Evolutionary conservation across 2,329 filamentous ascomycete species (phyloP), one percentile per base, ranked within the genome.

Genomic region (Diaporthe eres): DNA sequence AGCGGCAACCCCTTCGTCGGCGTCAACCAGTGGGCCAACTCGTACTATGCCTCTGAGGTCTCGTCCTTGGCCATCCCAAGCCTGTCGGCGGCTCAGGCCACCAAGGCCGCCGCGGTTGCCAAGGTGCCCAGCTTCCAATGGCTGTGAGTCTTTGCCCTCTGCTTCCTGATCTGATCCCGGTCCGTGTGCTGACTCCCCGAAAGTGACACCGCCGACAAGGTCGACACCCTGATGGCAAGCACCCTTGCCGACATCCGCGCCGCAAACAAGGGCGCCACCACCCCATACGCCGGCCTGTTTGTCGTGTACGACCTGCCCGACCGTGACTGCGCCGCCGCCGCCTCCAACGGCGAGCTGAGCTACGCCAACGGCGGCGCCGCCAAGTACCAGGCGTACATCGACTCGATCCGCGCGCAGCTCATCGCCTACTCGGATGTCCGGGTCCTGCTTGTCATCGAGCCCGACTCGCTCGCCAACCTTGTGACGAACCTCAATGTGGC

Each of bases 51-150:
- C n/a, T 88, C 87, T 25, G 88, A 91, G 81, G 85, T 91, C 74
- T 85, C 86, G 74, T 87, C 81, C 49, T 83, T 88, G 25, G 93
- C 93, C 10, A 88, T 94, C 28, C 92, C 93, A 12, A 90, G 89
- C 22, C 83, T 94, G 76, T 89, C 89, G 13, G 87, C 88, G 6
- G 85, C 90, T 34, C 84, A 89, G 81, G 87, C 87, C 19, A 87
- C 89, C 25, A 88, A 86, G 77, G 88, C 88, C 8, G 85, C 86
- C 28, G 86, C 85, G 65, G 88, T 89, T 49, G 89, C 87, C 74
- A 84, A 88, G 76, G 87, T 90, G 1, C 87, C 88, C 37, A 87
- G 85, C 67, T 90, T 89, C 81, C 86, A 87, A 82, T 90, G 87
- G 88, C 82, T 88, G 85, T 89, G 80, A 83, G 85, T 82, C 67